These are phyloP conservation scores for Pythium pyrilobum DNA, from an alignment of 352 stramenopile genomes.

Conservation along the genomic window DNA sequence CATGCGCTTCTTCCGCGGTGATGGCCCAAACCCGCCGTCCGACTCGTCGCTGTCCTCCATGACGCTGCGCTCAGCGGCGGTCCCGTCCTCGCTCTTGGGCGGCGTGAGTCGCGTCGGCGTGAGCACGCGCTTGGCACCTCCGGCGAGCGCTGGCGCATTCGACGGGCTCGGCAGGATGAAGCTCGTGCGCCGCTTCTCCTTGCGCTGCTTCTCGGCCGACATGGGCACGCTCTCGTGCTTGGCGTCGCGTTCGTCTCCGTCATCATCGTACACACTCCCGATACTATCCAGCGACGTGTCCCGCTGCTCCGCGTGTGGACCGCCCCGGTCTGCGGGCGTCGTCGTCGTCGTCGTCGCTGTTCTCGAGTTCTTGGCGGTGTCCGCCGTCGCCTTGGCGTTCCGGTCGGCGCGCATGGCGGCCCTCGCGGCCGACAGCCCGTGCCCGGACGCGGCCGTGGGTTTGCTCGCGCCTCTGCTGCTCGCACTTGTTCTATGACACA, in stretches of 20 bases:
- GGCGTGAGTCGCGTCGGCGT: slow-evolving; percentile 33
- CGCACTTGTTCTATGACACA: too few species aligned
- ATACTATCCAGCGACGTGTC: slow-evolving; percentile 3
- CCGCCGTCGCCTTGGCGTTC: too few species aligned
- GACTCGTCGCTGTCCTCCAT: slow-evolving; percentile 20
- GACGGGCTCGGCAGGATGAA: slow-evolving; percentile 44
- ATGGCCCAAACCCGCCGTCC: slow-evolving; percentile 17
- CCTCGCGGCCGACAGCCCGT: too few species aligned
- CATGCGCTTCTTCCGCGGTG: slow-evolving; percentile 15
- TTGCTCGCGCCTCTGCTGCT: too few species aligned
- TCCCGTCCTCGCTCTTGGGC: slow-evolving; percentile 10
- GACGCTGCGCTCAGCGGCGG: neutral
- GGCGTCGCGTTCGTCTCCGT: neutral
- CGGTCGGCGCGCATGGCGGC: too few species aligned
- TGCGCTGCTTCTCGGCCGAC: slow-evolving; percentile 15
- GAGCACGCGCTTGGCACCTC: slow-evolving; percentile 52
- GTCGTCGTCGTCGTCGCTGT: too few species aligned
- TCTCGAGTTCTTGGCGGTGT: too few species aligned
- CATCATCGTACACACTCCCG: neutral
- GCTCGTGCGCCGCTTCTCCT: slow-evolving; percentile 40
- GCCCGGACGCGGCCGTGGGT: too few species aligned
- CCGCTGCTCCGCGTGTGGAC: too few species aligned
- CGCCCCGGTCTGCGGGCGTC: too few species aligned
- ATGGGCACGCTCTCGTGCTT: neutral
- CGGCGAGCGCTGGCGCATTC: slow-evolving; percentile 35